phyloP scores from a whole-genome alignment of 768 basidiomycete genomes.

The Xerocomellus intermedius region DNA sequence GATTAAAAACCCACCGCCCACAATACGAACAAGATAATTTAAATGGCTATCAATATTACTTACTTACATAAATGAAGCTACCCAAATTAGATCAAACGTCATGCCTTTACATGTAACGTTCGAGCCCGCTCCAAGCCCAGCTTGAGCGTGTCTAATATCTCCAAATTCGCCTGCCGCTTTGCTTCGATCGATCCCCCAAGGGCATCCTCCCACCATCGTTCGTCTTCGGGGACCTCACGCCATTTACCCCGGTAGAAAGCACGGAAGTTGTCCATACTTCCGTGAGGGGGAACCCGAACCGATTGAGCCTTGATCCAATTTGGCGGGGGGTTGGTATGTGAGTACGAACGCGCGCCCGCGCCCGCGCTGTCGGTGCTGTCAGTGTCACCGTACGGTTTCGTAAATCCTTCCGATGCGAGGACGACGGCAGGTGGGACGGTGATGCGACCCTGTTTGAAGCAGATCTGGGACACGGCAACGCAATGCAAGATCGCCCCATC shows the following conservation, averaged over 20 bases:
- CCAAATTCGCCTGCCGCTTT: slow-evolving; percentile 28
- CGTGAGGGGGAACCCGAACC: slow-evolving; percentile 23
- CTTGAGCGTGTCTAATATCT: slow-evolving; percentile 21
- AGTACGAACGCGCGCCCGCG: slow-evolving; percentile 32
- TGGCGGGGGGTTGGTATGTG: slow-evolving; percentile 26
- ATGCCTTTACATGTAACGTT: slow-evolving; percentile 6
- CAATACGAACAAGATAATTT: background rate
- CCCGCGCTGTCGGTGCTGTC: background rate
- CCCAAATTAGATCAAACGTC: background rate
- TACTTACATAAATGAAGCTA: background rate
- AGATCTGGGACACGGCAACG: slow-evolving; percentile 58
- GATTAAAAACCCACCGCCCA: background rate
- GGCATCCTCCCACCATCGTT: slow-evolving; percentile 70
- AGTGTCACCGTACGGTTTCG: slow-evolving; percentile 17
- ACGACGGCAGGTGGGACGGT: slow-evolving; percentile 69
- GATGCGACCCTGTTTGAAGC: slow-evolving; percentile 70
- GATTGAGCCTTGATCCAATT: slow-evolving; percentile 27
- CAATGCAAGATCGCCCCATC: slow-evolving; percentile 64
- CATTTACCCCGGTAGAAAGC: slow-evolving; percentile 58
- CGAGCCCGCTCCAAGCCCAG: slow-evolving; percentile 22
- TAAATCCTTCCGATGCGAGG: slow-evolving; percentile 59
- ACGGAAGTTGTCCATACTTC: slow-evolving; percentile 23
- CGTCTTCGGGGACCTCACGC: slow-evolving; percentile 53
- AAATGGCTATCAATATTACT: too few relatives aligned
- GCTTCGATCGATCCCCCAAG: slow-evolving; percentile 49